A percentile compares a stretch with the other conserved stretches of the same genome.
Evolutionary conservation across 2,329 filamentous ascomycete species (phyloP).

Genomic region (Xylaria sp.): DNA sequence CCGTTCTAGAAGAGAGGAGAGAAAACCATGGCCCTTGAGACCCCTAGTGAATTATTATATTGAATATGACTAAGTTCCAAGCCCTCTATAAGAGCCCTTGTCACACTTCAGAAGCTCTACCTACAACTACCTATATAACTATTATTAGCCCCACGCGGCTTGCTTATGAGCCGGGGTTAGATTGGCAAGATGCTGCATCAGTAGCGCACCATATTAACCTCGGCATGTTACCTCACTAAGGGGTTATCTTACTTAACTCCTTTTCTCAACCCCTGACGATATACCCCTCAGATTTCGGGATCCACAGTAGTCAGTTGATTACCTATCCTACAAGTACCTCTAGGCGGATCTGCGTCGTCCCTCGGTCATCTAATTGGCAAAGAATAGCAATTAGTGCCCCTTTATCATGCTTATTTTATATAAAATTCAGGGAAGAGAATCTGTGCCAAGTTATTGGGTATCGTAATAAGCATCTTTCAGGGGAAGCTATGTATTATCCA

Average conservation of each 20-base stretch:
- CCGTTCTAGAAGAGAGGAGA: too few relatives aligned
- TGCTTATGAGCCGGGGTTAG: not conserved
- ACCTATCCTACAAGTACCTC: not conserved
- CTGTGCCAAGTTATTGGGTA: not conserved
- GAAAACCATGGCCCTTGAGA: too few relatives aligned
- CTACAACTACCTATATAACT: too few relatives aligned
- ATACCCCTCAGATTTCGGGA: not conserved
- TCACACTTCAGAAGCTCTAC: too few relatives aligned
- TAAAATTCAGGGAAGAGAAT: not conserved
- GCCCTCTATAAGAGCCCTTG: too few relatives aligned
- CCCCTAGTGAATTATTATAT: too few relatives aligned
- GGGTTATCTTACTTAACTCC: not conserved
- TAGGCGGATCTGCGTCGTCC: not conserved
- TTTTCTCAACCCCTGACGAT: not conserved
- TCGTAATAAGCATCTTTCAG: not conserved
- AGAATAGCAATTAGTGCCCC: not conserved
- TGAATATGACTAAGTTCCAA: too few relatives aligned
- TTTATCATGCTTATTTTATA: not conserved
- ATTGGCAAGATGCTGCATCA: not conserved
- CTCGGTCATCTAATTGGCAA: not conserved
- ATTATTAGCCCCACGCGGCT: not conserved
- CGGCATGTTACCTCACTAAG: not conserved
- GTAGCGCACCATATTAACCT: not conserved
- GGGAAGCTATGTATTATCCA: not conserved
- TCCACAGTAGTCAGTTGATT: not conserved